Base-by-base conservation (phyloP, 306 rosid genomes). In the Begonia masoniana region DNA sequence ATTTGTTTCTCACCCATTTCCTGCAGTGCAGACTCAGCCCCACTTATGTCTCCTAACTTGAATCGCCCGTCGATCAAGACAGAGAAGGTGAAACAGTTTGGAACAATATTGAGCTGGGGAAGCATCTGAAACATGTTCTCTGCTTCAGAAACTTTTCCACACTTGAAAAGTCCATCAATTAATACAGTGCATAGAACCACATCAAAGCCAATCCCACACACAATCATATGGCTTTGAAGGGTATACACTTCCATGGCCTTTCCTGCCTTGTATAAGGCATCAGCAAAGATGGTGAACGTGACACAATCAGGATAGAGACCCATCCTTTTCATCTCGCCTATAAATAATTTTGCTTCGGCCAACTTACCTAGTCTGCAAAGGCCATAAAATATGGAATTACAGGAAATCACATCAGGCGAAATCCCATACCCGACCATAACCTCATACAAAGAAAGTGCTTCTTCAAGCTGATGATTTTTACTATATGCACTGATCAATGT, bases 91-190 rank as follows among this genome's bases (percentile, higher is more conserved):
- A 91, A 62, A 67, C 63, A 71, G 67, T 77, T 85, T 45, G 96
- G 96, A 43, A 69, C 57, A 58, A 81, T 71, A 64, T 75, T 71
- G 63, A 73, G 72, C 69, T 77, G 76, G 23, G 65, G 63, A 56
- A 77, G 71, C 60, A 62, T 83, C 52, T 15, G 62, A 53, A 78
- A 81, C 78, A 77, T 61, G 57, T 61, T 62, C 68, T 75, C 84
- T 4, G 93, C 96, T 45, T 83, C 92, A 63, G 55, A 46, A 43
- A 56, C 12, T 65, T 68, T 79, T 52, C 88, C 86, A 70, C 53
- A 73, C 73, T 79, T 86, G 62, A 83, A 86, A 52, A 91, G 94
- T 41, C 94, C 96, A 70, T 74, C 79, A 70, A 91, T 73, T 50
- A 86, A 56, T 59, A 78, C 64, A 71, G 94, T 79, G 62, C 71